Percentiles rank a stretch among this genome's conserved stretches.
Evolutionary conservation across 345 rosid genomes (phyloP).

Genomic region (Microcos paniculata): DNA sequence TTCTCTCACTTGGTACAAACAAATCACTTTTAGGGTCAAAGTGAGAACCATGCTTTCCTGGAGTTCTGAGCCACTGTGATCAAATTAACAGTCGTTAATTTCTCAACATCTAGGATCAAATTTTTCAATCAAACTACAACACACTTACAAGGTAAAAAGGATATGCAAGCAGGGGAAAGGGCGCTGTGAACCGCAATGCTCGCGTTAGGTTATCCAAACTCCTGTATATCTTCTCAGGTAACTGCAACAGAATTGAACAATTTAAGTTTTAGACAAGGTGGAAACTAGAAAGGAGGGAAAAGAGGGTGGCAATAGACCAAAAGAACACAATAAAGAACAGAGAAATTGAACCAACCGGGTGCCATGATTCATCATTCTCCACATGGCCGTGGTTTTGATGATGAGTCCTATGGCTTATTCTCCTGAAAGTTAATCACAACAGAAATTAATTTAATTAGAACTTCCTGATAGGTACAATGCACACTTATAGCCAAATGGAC

Average conservation of each 20-base stretch:
- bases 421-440: conserved; percentile 44
- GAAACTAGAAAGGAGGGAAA: background rate
- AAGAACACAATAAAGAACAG: background rate
- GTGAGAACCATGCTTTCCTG: conserved; percentile 90
- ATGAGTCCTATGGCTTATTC: conserved; percentile 95
- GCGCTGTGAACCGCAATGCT: conserved; percentile 68
- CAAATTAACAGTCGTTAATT: background rate
- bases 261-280: background rate
- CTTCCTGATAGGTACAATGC: background rate
- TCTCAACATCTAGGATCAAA: background rate
- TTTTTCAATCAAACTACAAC: conserved; percentile 9
- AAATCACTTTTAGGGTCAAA: conserved; percentile 73
- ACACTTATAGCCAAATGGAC: background rate
- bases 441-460: background rate
- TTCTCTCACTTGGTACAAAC: conserved; percentile 67
- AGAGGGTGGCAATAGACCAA: background rate
- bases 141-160: conserved; percentile 85
- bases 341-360: conserved; percentile 49
- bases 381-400: conserved; percentile 96
- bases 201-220: conserved; percentile 47
- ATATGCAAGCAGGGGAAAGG: conserved; percentile 84
- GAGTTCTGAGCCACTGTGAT: conserved; percentile 75
- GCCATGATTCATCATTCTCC: conserved; percentile 97
- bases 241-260: conserved; percentile 33
- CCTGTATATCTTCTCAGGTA: conserved; percentile 71